These are phyloP conservation scores for Lepidium africanum DNA, from an alignment of 345 rosid genomes.

Conservation along the genomic window DNA sequence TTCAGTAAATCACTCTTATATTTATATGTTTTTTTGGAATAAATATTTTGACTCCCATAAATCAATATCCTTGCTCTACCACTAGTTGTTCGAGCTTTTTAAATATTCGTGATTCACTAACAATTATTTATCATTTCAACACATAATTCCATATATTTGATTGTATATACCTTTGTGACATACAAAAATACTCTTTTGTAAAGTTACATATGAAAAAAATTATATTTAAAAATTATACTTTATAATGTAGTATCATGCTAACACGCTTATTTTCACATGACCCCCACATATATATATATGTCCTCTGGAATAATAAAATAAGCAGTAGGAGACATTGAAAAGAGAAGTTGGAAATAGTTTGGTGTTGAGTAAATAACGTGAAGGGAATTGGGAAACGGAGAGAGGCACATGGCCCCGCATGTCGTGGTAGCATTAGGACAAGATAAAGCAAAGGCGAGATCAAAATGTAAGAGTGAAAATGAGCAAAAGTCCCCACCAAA, in stretches of 20 bases:
- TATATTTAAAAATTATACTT: too few species aligned
- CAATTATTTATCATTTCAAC: too few species aligned
- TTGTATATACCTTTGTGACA: too few species aligned
- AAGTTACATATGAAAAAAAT: too few species aligned
- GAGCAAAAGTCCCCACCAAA: constrained; percentile 58
- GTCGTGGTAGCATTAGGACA: constrained; percentile 69
- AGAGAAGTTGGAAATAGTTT: constrained; percentile 9
- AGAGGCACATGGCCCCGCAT: constrained; percentile 48
- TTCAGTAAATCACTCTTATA: too few species aligned
- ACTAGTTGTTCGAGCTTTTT: too few species aligned
- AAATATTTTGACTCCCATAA: too few species aligned
- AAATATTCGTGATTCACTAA: too few species aligned
- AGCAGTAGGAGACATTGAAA: constrained; percentile 20
- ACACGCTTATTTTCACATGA: background rate
- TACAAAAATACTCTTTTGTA: too few species aligned
- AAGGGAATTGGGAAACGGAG: constrained; percentile 9
- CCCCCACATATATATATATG: background rate
- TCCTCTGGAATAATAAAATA: background rate
- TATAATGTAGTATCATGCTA: background rate
- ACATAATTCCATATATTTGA: too few species aligned
- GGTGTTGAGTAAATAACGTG: constrained; percentile 5
- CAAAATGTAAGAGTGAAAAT: constrained; percentile 47
- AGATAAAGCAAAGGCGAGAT: constrained; percentile 50
- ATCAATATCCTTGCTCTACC: too few species aligned
- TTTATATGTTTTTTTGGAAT: too few species aligned